Conservation (phyloP, 2,329 filamentous ascomycete species). For the Venturia carpophila region DNA sequence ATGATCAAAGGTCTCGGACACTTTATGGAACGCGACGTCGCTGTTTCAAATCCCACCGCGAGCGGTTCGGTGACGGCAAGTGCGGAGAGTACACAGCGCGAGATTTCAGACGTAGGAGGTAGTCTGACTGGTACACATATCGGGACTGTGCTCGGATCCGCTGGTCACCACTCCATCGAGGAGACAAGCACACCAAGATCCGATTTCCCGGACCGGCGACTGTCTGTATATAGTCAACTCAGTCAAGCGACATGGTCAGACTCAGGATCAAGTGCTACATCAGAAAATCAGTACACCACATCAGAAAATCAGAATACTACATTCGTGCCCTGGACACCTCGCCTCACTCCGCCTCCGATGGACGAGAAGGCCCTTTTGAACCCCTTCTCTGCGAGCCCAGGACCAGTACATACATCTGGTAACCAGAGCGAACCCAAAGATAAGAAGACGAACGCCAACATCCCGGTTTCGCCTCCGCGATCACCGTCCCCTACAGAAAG, state of each 20-base stretch:
- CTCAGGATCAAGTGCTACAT: neutral
- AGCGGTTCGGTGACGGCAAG: neutral
- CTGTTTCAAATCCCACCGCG: neutral
- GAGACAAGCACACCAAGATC: too few species aligned
- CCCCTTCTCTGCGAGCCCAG: neutral
- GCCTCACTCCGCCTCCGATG: neutral
- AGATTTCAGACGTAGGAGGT: neutral
- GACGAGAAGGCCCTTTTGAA: neutral
- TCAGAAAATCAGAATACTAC: neutral
- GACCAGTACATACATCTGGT: neutral
- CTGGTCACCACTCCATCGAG: neutral
- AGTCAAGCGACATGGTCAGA: neutral
- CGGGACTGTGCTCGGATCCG: neutral
- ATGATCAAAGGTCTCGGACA: conserved; percentile 22
- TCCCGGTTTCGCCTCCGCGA: neutral
- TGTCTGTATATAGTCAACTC: neutral
- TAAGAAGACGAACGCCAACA: neutral
- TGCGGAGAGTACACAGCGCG: neutral
- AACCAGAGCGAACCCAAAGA: too few species aligned
- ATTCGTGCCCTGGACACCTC: neutral
- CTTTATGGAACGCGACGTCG: conserved; percentile 20
- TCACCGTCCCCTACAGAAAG: neutral
- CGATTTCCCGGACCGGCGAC: neutral
- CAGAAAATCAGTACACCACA: neutral
- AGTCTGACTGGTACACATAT: neutral